A percentile compares a stretch with the other conserved stretches of the same genome.
Evolutionary conservation across 345 rosid genomes (phyloP).

Genomic region (Excoecaria cochinchinensis): DNA sequence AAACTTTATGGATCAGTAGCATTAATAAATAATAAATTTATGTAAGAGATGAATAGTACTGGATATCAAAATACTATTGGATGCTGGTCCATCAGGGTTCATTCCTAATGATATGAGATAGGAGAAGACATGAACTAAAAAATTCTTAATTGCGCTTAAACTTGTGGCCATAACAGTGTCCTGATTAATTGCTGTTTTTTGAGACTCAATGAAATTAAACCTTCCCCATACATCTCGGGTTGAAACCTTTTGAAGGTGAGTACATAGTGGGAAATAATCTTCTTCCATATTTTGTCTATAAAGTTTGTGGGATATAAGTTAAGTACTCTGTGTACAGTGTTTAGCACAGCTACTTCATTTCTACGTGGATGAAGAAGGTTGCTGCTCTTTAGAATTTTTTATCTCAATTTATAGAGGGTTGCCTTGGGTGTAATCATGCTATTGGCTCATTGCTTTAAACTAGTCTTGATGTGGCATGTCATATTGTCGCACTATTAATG

Average conservation of each 20-base stretch:
- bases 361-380: no score
- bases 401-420: no score
- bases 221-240: not conserved
- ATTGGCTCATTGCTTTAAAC: no score
- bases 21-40: not conserved
- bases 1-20: not conserved
- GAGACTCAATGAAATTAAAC: not conserved
- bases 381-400: no score
- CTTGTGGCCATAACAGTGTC: not conserved
- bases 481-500: not conserved
- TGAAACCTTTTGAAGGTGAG: no score
- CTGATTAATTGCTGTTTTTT: not conserved
- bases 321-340: no score
- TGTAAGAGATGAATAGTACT: not conserved
- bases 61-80: not conserved
- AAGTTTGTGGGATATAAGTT: no score
- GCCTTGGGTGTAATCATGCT: no score
- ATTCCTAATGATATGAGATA: not conserved
- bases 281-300: no score
- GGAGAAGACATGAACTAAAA: not conserved
- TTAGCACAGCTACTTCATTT: no score
- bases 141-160: not conserved
- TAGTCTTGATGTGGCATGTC: no score
- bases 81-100: not conserved
- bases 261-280: no score